Evolutionary conservation across 1,284 basidiomycete genomes (phyloP).

Genomic region (Cryptococcus hybrid): DNA sequence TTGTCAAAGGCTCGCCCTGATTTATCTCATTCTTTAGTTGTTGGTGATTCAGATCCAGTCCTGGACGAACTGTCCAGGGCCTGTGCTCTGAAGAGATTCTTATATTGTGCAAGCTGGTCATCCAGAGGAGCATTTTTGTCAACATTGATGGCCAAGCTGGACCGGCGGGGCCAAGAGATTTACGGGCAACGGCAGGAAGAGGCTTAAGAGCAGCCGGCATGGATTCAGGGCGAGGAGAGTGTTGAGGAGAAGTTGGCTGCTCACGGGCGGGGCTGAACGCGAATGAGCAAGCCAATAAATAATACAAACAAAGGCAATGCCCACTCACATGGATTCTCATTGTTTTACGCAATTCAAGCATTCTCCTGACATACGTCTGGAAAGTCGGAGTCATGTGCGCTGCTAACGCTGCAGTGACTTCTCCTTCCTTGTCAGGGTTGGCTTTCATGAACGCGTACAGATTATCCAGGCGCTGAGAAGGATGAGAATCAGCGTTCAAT

Average conservation of each 20-base stretch:
- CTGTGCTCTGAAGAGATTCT: slow-evolving; percentile 34
- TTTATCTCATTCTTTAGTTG: neutral
- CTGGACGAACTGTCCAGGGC: slow-evolving; percentile 10
- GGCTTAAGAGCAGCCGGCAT: slow-evolving; percentile 12
- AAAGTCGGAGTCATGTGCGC: slow-evolving; percentile 34
- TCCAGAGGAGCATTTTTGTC: slow-evolving; percentile 34
- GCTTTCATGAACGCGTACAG: slow-evolving; percentile 91
- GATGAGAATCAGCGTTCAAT: slow-evolving; percentile 46
- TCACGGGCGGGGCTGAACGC: slow-evolving; percentile 14
- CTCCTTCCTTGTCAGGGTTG: slow-evolving; percentile 80
- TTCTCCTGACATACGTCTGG: slow-evolving; percentile 39
- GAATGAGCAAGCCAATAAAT: neutral
- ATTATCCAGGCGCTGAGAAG: slow-evolving; percentile 81
- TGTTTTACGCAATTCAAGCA: slow-evolving; percentile 34
- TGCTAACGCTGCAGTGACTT: slow-evolving; percentile 62
- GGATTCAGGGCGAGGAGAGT: slow-evolving; percentile 20
- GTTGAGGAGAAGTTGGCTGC: slow-evolving; percentile 12
- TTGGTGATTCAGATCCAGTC: slow-evolving; percentile 6
- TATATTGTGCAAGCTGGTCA: slow-evolving; percentile 41
- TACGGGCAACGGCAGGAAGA: slow-evolving; percentile 11
- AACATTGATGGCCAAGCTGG: slow-evolving; percentile 21
- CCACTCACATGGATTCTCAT: slow-evolving; percentile 30
- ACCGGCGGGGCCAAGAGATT: slow-evolving; percentile 27
- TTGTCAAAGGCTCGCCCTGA: too few relatives aligned
- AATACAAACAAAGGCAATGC: neutral